A percentile compares a stretch with the other conserved stretches of the same genome.
Conservation (phyloP, 768 basidiomycete genomes). For the Cyclocybe aegerita region DNA sequence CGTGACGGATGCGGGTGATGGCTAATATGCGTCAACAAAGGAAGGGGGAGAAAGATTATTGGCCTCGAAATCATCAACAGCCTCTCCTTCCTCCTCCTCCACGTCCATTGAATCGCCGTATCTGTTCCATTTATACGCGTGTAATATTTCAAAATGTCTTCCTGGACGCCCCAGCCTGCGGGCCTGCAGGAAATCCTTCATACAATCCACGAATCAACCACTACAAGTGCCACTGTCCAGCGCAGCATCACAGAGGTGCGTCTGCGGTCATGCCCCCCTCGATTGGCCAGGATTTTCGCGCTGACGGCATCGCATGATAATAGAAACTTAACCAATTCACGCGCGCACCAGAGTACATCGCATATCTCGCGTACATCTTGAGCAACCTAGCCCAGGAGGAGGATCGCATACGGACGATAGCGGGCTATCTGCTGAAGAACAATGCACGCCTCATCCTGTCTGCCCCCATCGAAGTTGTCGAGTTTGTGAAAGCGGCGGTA, state of each 20-base stretch:
- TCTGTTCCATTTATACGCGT: constrained; percentile 34
- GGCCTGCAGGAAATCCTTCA: constrained; percentile 90
- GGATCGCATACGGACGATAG: constrained; percentile 92
- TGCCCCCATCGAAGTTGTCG: constrained; percentile 61
- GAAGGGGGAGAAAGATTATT: constrained; percentile 26
- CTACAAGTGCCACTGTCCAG: constrained; percentile 74
- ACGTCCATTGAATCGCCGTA: constrained; percentile 18
- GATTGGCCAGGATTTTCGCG: constrained; percentile 15
- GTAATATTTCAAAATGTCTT: constrained; percentile 49
- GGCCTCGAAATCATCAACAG: constrained; percentile 16
- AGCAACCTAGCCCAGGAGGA: constrained; percentile 78
- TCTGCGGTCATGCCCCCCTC: constrained; percentile 7
- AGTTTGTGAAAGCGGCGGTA: constrained; percentile 74
- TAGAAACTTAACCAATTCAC: constrained; percentile 89
- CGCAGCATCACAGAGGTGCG: constrained; percentile 78
- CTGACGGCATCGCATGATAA: constrained; percentile 8
- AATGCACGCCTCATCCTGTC: constrained; percentile 78
- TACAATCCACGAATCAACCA: constrained; percentile 90
- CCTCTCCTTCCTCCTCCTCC: constrained; percentile 23
- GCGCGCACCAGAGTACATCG: constrained; percentile 90
- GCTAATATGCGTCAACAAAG: constrained; percentile 31
- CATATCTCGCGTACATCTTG: constrained; percentile 94
- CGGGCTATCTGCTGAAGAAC: constrained; percentile 97
- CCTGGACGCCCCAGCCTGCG: constrained; percentile 83
- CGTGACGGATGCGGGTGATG: constrained; percentile 19